Conservation (phyloP, 345 rosid genomes). For the Camelina laxa region DNA sequence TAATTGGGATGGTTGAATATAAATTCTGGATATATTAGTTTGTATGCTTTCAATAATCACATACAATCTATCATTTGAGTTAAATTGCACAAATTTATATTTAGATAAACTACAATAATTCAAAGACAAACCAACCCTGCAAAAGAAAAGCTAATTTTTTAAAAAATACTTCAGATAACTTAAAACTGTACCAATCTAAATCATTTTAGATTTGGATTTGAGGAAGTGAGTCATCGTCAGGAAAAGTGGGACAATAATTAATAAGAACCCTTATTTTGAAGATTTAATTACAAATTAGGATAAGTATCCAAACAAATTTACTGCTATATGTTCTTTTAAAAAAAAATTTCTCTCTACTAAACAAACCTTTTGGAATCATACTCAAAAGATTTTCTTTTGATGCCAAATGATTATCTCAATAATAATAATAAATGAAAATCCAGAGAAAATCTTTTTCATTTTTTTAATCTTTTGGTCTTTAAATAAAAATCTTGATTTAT, state of each 20-base stretch:
- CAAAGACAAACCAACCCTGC: not conserved
- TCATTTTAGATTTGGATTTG: not conserved
- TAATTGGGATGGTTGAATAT: too few species aligned
- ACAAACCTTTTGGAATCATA: conserved; percentile 22
- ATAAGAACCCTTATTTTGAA: not conserved
- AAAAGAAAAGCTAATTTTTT: not conserved
- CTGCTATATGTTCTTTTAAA: not conserved
- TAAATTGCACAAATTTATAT: not conserved
- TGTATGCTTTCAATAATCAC: too few species aligned
- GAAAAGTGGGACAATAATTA: not conserved
- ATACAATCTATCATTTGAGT: not conserved
- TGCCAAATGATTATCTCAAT: conserved; percentile 14
- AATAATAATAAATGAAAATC: conserved; percentile 32
- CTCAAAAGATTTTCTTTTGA: conserved; percentile 29
- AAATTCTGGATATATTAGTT: too few species aligned
- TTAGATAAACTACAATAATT: not conserved
- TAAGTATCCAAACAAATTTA: conserved; percentile 7
- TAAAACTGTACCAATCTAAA: not conserved
- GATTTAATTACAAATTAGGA: not conserved
- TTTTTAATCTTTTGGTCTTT: not conserved
- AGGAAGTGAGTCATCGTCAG: not conserved
- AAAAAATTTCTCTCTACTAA: not conserved
- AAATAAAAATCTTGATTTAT: conserved; percentile 41
- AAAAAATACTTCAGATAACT: not conserved
- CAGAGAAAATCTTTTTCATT: conserved; percentile 30